Base-by-base conservation (phyloP, 768 basidiomycete species). In the Kwoniella bestiolae region DNA sequence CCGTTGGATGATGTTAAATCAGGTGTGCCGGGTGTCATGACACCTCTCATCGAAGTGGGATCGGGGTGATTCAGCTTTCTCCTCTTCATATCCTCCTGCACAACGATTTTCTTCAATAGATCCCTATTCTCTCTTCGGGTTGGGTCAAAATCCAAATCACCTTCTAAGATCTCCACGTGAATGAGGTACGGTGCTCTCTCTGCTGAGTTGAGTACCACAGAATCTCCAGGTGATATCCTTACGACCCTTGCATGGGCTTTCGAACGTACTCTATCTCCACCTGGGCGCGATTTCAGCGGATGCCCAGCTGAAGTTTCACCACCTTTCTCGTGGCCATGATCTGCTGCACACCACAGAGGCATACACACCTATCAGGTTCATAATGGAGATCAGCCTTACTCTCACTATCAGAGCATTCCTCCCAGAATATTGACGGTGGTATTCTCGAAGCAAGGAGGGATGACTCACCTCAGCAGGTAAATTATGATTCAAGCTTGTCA, bases 191-290 rank as follows among this genome's bases (percentile, higher is more conserved):
- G 96, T 0, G 93, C 94, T 35, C 91, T 87, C 81, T 99, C 94
- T 3, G 96, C 96, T 21, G 95, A 98, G 79, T 99, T 99, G 28
- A 99, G 86, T 9, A 98, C 96, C 49, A 98, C 96, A 62, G 92
- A 91, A 83, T 99, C 96, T 14, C 94, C 92, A 2, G 96, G 95
- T 11, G 95, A 94, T 75, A 99, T 95, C 69, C 96, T 89, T 56
- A 98, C 94, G 56, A 99, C 92, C 46, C 92, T 89, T 79, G 97
- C 94, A 79, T 98, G 95, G 5, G 90, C 87, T 5, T 85, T 83
- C 44, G 84, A 81, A 41, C 81, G 79, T 31, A 74, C 75, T 14
- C 82, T 79, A 23, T 81, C 71, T 63, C 79, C 80, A 59, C 78
- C 78, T 5, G 66, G 70, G 26, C 84, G 83, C 26, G 81, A 78